These are phyloP conservation scores for Boletus vinaceobasis DNA, from an alignment of 768 basidiomycete species.

Conservation along the genomic window DNA sequence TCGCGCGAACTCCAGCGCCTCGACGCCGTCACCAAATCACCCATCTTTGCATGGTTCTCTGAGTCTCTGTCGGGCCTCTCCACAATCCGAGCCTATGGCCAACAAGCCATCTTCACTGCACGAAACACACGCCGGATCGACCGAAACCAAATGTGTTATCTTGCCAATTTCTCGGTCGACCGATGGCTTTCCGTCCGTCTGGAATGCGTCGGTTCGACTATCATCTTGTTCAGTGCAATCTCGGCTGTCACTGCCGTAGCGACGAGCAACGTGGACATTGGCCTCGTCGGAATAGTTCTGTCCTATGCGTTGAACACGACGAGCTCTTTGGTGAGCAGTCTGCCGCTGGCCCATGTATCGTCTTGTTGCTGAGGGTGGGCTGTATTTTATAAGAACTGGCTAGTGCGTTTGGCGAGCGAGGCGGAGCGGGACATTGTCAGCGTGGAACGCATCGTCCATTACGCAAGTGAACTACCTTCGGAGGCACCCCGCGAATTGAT, in stretches of 20 bases:
- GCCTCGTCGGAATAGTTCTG: slow-evolving; percentile 81
- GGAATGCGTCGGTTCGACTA: slow-evolving; percentile 78
- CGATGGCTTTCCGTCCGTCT: slow-evolving; percentile 83
- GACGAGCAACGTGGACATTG: slow-evolving; percentile 78
- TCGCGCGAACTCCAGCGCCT: slow-evolving; percentile 86
- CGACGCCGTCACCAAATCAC: slow-evolving; percentile 84
- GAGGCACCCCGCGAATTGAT: slow-evolving; percentile 76
- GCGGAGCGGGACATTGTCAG: slow-evolving; percentile 90
- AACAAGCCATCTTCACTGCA: slow-evolving; percentile 62
- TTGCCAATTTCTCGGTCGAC: slow-evolving; percentile 71
- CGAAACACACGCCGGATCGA: slow-evolving; percentile 79
- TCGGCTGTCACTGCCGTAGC: slow-evolving; percentile 69
- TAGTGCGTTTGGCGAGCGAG: slow-evolving; percentile 79
- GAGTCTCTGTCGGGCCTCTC: slow-evolving; percentile 73
- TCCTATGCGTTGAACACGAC: slow-evolving; percentile 84
- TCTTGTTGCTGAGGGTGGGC: neutral
- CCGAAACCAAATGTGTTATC: slow-evolving; percentile 77
- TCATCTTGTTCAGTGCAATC: slow-evolving; percentile 70
- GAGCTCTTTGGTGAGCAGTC: slow-evolving; percentile 58
- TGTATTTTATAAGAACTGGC: slow-evolving; percentile 57
- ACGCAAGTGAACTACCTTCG: slow-evolving; percentile 57
- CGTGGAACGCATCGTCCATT: slow-evolving; percentile 83
- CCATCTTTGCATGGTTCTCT: slow-evolving; percentile 88
- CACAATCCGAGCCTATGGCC: slow-evolving; percentile 79
- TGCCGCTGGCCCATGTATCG: too few species aligned